Evolutionary conservation across 106 monocot species (phyloP), one percentile per base, ranked within the genome.

Genomic region (Cymbidium sinense): DNA sequence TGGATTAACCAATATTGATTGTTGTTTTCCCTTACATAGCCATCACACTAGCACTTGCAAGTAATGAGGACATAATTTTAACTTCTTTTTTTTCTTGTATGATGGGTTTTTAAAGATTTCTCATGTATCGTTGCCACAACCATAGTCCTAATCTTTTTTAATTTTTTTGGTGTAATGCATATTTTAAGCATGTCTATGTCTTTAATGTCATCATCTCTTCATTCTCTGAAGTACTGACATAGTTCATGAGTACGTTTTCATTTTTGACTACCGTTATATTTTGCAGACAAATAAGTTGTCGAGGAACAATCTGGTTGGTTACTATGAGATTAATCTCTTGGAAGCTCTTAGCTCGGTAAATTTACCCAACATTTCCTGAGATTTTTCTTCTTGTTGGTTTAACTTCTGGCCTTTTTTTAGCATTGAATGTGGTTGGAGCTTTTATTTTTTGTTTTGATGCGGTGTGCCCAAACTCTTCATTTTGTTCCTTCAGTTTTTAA

Each of bases 231-330:
- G 0, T 13, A 33, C 2, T 67, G 27, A 7, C 27, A 27, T 25
- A 25, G 61, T n/a, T 62, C 61, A 62, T 62, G 23, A 27, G 25
- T 62, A 25, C 61, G 25, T 9, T 27, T 61, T 62, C 13, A 31
- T 67, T 33, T n/a, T 67, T 67, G 67, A 15, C 13, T 13, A 67
- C 7, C 33, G 4, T 58, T 58, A 58, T 58, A 11, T 74, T 86
- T 80, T 91, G 83, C 85, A 96, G 96, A 96, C 96, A 77, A 96
- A 96, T 77, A 91, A 74, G 76, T 84, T 96, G 29, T 89, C 93
- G 28, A 96, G 79, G 82, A 96, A 88, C 78, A 96, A 84, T 82
- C 74, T 96, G 80, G 88, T 96, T 74, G 96, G 96, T 30, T 96
- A 93, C 79, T 96, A 93, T 79, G 93, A 96, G 78, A 82, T 96